Evolutionary conservation across 257 asterid genomes (phyloP), one percentile per base, ranked within the genome.

Genomic region (Capsicum pubescens): DNA sequence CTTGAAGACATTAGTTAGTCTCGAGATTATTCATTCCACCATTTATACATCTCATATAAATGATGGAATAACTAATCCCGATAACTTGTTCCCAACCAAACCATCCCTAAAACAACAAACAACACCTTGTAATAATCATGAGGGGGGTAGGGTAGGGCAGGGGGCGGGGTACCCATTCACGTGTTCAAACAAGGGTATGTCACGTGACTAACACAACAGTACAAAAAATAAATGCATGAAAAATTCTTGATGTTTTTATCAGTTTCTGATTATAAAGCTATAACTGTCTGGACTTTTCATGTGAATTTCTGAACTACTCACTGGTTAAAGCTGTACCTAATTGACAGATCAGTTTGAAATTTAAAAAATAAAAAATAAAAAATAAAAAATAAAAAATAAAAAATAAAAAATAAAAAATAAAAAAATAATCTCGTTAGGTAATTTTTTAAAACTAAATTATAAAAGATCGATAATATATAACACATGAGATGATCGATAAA

Each of bases 201-300:
- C 91, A 90, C 88, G 90, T 85, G 92, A 88, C 85, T 85, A 82
- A 32, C 15, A 83, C 82, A 56, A 10, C 63, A 26, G 3, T 58
- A 60, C 84, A 55, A 81, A 3, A 48, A 11, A 16, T 60, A 60
- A 82, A 80, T 84, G 86, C 68, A 52, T 77, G 82, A 59, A 68
- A 68, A 50, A 32, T 39, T 54, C 58, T 82, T 54, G 44, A 36
- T 63, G 44, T 9, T 83, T 83, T 64, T 16, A 35, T 60, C 57
- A 71, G 61, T 82, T 44, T 82, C 79, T 8, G 48, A 17, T 35
- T 32, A 1, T 26, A 82, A 67, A 36, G 63, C 36, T 0, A 69
- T 21, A 12, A 4, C 8, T 67, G 80, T 21, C 84, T 63, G 79
- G 58, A 77, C 54, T 50, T 76, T 76, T 76, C 64, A 76, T 76